Base-by-base conservation (phyloP, 352 stramenopile species). In the Phytopythium ostracodes region DNA sequence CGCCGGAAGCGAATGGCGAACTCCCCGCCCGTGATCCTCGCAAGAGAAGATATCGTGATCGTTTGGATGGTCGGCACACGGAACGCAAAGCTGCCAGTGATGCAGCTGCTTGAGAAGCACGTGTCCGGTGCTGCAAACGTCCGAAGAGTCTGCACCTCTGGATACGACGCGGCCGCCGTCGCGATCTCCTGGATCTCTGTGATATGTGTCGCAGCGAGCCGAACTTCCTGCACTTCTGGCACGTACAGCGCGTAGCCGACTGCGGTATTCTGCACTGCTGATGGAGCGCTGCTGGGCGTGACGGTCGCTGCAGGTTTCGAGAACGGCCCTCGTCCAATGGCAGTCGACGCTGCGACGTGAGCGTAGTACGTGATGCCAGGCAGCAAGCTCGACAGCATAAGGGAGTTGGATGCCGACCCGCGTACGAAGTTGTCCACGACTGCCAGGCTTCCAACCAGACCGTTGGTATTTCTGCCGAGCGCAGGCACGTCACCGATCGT, bases 31-130 rank as follows among this genome's bases (percentile, higher is more conserved):
- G 69, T 73, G 27, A 94, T 91, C 0, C 64, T 62, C n/a, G 72
- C 81, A n/a, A 56, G 20, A 1, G 81, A 72, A 1, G 68, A 75
- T 9, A 94, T 76, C 1, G 54, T 84, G 64, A 94, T 83, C 10
- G 78, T 91, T 57, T 94, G 86, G 15, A 94, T 66, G 0, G 77
- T 92, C 11, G 86, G 86, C 10, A 90, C 63, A 14, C 86, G 81
- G 38, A 91, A 89, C 0, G 86, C 86, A 20, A 94, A 72, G 0
- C 47, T 43, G 1, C 86, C 86, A 29, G 52, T 44, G 24, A 94
- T 68, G 43, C 81, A 94, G 22, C 62, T 72, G 15, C 59, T 69
- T n/a, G 62, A 52, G 29, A 80, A 73, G 58, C 86, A 92, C 25
- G 60, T 59, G 29, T 79, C 64, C 1, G 82, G 63, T 1, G 68